phyloP scores from a whole-genome alignment of 2,329 filamentous ascomycete genomes.

The Trichoderma cornu-damae region DNA sequence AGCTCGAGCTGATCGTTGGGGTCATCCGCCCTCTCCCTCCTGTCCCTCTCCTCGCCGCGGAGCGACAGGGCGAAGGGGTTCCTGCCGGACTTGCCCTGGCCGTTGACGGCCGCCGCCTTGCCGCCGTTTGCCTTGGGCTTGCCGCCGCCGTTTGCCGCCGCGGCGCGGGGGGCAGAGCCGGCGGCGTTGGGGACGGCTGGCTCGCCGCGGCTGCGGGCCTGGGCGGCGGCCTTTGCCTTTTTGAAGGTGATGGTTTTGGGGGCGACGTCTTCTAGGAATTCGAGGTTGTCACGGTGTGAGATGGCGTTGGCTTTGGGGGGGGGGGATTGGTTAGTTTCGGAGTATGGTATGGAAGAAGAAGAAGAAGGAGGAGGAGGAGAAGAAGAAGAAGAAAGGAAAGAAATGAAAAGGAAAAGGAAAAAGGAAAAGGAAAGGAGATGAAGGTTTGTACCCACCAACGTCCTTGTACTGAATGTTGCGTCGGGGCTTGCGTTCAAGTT shows the following conservation, averaged over 20 bases:
- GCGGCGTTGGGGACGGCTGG: constrained; percentile 33
- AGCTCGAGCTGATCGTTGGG: constrained; percentile 51
- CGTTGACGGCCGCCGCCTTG: constrained; percentile 27
- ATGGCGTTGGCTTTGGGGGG: constrained; percentile 66
- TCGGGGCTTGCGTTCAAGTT: constrained; percentile 84
- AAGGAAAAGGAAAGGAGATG: not conserved
- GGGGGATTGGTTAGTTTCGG: not conserved
- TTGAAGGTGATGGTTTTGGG: constrained; percentile 80
- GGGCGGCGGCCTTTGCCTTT: constrained; percentile 63
- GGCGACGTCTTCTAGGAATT: constrained; percentile 88
- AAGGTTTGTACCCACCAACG: constrained; percentile 54
- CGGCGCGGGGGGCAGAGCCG: constrained; percentile 22
- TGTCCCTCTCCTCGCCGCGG: constrained; percentile 24
- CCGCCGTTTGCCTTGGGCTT: not conserved
- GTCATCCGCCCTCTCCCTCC: constrained; percentile 31
- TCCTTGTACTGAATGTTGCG: constrained; percentile 96
- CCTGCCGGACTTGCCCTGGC: constrained; percentile 20
- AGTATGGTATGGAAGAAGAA: not conserved
- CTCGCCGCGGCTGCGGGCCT: constrained; percentile 41
- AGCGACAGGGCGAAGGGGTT: constrained; percentile 22
- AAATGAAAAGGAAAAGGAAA: not conserved
- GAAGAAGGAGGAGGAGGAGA: not conserved
- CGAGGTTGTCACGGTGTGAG: constrained; percentile 82
- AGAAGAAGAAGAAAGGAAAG: no score
- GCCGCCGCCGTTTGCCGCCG: constrained; percentile 27